Evolutionary conservation across 805 yeast species (phyloP).

Genomic region (Wickerhamiella galacta): DNA sequence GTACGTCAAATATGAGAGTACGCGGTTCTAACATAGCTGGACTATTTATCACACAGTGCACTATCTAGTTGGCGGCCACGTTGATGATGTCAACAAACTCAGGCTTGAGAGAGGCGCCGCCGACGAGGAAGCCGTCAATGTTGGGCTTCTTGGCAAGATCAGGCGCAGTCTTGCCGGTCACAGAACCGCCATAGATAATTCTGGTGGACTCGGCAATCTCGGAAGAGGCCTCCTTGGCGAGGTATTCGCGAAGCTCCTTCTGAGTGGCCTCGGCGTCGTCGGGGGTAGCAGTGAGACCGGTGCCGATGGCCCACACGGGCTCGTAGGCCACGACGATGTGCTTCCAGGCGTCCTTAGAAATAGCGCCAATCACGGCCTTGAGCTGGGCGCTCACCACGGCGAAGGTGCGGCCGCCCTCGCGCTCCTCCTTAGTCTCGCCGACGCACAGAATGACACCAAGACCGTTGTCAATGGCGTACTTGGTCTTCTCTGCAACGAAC

Average conservation of each 20-base stretch:
- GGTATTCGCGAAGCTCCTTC: constrained; percentile 68
- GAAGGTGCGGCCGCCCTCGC: constrained; percentile 74
- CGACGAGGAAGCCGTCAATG: constrained; percentile 97
- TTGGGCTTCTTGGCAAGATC: constrained; percentile 84
- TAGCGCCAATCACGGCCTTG: constrained; percentile 66
- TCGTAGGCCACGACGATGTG: constrained; percentile 92
- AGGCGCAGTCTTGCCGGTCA: constrained; percentile 81
- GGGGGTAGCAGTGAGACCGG: constrained; percentile 98
- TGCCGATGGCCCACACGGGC: constrained; percentile 99
- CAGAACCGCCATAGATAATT: constrained; percentile 98
- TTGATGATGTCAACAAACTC: constrained; percentile 92
- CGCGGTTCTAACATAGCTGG: constrained; percentile 1
- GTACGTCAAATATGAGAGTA: constrained; percentile 6
- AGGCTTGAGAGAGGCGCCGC: constrained; percentile 98
- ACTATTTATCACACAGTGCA: neutral
- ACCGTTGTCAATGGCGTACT: constrained; percentile 82
- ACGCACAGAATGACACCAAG: constrained; percentile 86
- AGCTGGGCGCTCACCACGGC: constrained; percentile 79
- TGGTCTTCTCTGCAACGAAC: constrained; percentile 83
- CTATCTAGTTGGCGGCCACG: constrained; percentile 25
- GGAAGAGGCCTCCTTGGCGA: constrained; percentile 58
- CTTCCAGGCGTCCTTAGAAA: constrained; percentile 60
- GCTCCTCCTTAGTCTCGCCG: constrained; percentile 94
- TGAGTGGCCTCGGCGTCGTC: constrained; percentile 96
- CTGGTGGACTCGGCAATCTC: constrained; percentile 63